Conservation (phyloP, 169 alveolate genomes). For the Cytauxzoon felis region DNA sequence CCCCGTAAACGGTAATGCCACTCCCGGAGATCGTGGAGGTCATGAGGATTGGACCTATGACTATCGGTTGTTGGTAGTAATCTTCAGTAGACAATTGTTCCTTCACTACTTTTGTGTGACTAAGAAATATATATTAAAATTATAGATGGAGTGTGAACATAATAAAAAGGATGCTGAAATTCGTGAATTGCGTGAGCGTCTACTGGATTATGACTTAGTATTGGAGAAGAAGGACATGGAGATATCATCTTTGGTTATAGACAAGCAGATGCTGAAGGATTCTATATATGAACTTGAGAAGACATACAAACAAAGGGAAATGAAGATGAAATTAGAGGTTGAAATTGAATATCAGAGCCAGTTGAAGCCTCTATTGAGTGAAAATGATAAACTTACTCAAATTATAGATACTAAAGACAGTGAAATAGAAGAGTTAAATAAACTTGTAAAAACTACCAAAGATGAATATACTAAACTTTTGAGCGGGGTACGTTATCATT, state of each 20-base stretch:
- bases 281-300: constrained; percentile 32
- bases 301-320: constrained; percentile 22
- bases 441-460: constrained; percentile 12
- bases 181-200: not conserved
- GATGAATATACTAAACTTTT: constrained; percentile 23
- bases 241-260: constrained; percentile 15
- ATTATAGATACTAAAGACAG: constrained; percentile 8
- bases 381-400: constrained; percentile 15
- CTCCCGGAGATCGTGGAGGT: too few species aligned
- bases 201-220: not conserved
- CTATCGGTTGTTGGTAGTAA: too few species aligned
- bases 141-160: constrained; percentile 49
- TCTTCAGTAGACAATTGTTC: too few species aligned
- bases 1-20: too few species aligned
- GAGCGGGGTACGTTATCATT: not conserved
- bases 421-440: constrained; percentile 11
- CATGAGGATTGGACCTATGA: too few species aligned
- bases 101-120: too few species aligned
- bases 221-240: not conserved
- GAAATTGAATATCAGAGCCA: constrained; percentile 51
- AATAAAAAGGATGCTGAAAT: constrained; percentile 40
- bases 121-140: not conserved
- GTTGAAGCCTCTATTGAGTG: constrained; percentile 9
- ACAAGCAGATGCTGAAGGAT: constrained; percentile 5
- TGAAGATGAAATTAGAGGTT: constrained; percentile 13